These are phyloP conservation scores for Tetrahymena elliotti DNA, from an alignment of 73 alveolate species.

Conservation along the genomic window DNA sequence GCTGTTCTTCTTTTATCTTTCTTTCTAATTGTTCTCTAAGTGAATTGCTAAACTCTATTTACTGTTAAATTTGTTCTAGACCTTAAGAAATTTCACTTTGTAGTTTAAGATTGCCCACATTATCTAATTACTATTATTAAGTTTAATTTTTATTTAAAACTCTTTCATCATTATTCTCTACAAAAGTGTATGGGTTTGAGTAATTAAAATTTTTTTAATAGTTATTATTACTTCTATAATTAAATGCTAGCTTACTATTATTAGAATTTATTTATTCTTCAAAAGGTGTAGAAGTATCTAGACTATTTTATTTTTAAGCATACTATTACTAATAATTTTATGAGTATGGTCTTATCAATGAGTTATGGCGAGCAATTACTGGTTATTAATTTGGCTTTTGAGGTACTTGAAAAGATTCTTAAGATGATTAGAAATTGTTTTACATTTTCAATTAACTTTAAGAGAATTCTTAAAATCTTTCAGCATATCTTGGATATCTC, in stretches of 20 bases:
- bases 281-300: neutral
- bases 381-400: neutral
- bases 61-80: neutral
- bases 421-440: neutral
- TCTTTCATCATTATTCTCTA: neutral
- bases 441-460: neutral
- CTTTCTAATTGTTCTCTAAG: neutral
- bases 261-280: neutral
- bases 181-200: neutral
- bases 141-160: neutral
- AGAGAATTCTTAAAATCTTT: neutral
- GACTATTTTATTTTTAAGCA: neutral
- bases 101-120: neutral
- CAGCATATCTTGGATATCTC: neutral
- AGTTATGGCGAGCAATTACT: neutral
- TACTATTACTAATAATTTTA: neutral
- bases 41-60: neutral
- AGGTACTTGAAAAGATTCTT: neutral
- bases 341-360: neutral
- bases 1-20: neutral
- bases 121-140: neutral
- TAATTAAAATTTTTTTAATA: neutral
- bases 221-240: neutral
- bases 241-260: neutral
- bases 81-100: neutral